phyloP scores from a whole-genome alignment of 352 stramenopile species.

The Phytopythium cucurbitacearum region DNA sequence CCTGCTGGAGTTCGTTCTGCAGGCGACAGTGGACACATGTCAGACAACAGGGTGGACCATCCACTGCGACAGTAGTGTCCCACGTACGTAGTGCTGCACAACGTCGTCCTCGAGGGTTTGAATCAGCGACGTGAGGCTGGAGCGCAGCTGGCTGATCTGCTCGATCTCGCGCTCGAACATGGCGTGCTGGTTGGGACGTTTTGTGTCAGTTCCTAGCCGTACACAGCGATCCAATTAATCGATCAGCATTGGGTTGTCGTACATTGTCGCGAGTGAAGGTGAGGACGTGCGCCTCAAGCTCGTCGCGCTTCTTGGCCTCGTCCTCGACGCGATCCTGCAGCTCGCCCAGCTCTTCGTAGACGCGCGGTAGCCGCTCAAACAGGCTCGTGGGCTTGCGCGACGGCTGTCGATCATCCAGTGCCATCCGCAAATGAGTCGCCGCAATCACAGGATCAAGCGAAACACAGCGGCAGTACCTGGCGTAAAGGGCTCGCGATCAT shows the following conservation, averaged over 20 bases:
- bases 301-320: constrained; percentile 62
- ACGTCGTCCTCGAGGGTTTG: constrained; percentile 62
- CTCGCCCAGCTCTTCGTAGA: constrained; percentile 64
- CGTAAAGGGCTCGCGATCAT: constrained; percentile 1
- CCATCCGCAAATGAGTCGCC: neutral
- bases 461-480: neutral
- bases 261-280: constrained; percentile 63
- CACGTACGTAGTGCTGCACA: constrained; percentile 42
- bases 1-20: constrained; percentile 50
- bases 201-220: no score
- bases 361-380: constrained; percentile 57
- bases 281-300: constrained; percentile 60
- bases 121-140: constrained; percentile 45
- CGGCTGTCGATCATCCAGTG: neutral
- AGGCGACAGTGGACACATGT: neutral
- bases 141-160: constrained; percentile 50
- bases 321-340: constrained; percentile 68
- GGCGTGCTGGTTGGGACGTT: constrained; percentile 15
- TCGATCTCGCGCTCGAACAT: constrained; percentile 49
- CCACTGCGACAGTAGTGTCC: neutral
- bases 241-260: neutral
- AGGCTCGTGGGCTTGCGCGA: constrained; percentile 43
- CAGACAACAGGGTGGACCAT: neutral
- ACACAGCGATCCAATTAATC: no score
- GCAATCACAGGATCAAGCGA: no score